Evolutionary conservation across 305 asterid genomes (phyloP).

Genomic region (Solanum hybrid): DNA sequence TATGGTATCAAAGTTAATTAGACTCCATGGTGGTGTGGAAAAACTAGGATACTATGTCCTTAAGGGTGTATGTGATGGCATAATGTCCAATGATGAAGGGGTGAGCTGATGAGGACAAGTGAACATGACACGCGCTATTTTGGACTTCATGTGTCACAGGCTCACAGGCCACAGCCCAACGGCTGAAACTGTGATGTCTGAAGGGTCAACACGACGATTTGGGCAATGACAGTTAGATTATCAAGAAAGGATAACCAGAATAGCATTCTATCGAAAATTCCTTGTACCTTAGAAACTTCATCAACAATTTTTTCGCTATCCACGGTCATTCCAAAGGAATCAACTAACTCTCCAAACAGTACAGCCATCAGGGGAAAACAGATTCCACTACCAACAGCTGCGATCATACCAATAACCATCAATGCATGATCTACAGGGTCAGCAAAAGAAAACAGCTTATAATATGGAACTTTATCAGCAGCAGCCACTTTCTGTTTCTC

Average conservation of each 20-base stretch:
- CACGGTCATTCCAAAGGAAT: conserved; percentile 47
- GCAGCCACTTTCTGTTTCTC: not conserved
- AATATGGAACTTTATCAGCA: conserved; percentile 20
- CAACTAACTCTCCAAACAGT: conserved; percentile 46
- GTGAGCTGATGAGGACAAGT: not conserved
- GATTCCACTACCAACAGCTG: conserved; percentile 51
- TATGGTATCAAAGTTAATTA: not conserved
- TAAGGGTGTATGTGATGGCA: not conserved
- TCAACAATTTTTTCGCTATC: conserved; percentile 17
- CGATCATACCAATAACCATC: conserved; percentile 44
- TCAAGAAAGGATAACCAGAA: not conserved
- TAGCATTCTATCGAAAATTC: not conserved
- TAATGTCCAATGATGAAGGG: not conserved
- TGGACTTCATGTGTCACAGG: not conserved
- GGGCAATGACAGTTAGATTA: not conserved
- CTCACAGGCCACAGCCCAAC: not conserved
- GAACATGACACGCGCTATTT: not conserved
- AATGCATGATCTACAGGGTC: conserved; percentile 35
- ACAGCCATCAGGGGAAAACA: conserved; percentile 60
- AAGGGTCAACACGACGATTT: not conserved
- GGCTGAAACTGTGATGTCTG: not conserved
- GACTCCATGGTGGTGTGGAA: not conserved
- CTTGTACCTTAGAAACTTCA: conserved; percentile 57
- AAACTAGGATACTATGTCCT: not conserved
- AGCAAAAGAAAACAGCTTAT: conserved; percentile 50